Evolutionary conservation across 2,329 filamentous ascomycete species (phyloP).

Genomic region (Trichophyton verrucosum): DNA sequence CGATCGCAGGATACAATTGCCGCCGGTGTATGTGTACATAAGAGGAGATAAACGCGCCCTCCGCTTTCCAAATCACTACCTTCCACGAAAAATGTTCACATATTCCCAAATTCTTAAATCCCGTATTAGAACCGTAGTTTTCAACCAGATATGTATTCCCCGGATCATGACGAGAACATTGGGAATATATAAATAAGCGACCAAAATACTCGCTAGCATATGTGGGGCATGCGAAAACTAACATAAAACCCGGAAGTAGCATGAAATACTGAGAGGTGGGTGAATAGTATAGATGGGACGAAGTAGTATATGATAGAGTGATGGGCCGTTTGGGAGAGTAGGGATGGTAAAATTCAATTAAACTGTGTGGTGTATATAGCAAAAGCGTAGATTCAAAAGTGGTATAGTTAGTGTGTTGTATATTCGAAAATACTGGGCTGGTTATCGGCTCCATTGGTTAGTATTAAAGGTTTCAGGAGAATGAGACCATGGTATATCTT

Average conservation of each 20-base stretch:
- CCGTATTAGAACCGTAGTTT: neutral
- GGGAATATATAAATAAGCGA: neutral
- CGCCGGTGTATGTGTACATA: neutral
- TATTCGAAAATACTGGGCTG: neutral
- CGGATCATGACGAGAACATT: neutral
- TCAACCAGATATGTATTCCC: neutral
- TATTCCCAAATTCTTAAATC: conserved; percentile 12
- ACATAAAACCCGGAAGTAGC: neutral
- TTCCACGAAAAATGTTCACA: conserved; percentile 24
- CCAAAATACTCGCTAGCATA: neutral
- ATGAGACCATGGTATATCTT: conserved; percentile 27
- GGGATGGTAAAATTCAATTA: neutral
- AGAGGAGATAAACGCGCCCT: conserved; percentile 33
- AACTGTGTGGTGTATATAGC: neutral
- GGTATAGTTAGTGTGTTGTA: neutral
- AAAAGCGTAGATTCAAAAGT: neutral
- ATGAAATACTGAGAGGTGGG: neutral
- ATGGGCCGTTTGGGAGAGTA: neutral
- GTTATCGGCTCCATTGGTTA: conserved; percentile 19
- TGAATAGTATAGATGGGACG: conserved; percentile 31
- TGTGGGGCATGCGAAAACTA: neutral
- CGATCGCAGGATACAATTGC: neutral
- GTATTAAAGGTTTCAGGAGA: conserved; percentile 20
- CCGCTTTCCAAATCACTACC: conserved; percentile 41
- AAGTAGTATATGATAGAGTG: conserved; percentile 36